These are phyloP conservation scores for Monosporascus sp. DNA, from an alignment of 2,329 filamentous ascomycete species.

Conservation along the genomic window DNA sequence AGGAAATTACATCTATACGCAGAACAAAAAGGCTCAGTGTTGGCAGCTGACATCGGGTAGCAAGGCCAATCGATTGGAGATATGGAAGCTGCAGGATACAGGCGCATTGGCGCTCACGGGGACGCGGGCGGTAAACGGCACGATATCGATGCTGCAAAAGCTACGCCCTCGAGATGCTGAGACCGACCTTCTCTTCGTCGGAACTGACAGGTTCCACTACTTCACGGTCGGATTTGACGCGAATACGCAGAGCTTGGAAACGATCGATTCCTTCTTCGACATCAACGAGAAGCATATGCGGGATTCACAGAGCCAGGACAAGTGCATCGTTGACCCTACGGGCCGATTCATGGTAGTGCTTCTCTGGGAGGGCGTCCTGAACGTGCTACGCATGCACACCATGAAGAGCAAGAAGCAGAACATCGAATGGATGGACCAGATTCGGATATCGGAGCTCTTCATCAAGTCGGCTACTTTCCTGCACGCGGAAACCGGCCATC, in stretches of 20 bases:
- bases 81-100: conserved; percentile 68
- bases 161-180: conserved; percentile 68
- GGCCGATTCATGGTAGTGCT: conserved; percentile 55
- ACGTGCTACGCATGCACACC: conserved; percentile 45
- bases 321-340: conserved; percentile 78
- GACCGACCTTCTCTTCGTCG: conserved; percentile 85
- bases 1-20: neutral
- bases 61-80: conserved; percentile 79
- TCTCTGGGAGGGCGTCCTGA: conserved; percentile 56
- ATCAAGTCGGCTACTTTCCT: conserved; percentile 54
- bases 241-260: conserved; percentile 44
- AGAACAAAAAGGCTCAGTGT: neutral
- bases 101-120: conserved; percentile 51
- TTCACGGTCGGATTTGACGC: conserved; percentile 84
- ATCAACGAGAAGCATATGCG: conserved; percentile 57
- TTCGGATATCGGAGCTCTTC: conserved; percentile 54
- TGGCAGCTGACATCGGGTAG: conserved; percentile 40
- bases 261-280: conserved; percentile 47
- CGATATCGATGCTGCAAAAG: conserved; percentile 77
- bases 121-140: conserved; percentile 75
- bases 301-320: conserved; percentile 76
- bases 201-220: conserved; percentile 84
- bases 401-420: conserved; percentile 40
- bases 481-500: conserved; percentile 53
- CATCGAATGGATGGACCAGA: conserved; percentile 47